Evolutionary conservation across 306 rosid genomes (phyloP).

Genomic region (Abrus precatorius): DNA sequence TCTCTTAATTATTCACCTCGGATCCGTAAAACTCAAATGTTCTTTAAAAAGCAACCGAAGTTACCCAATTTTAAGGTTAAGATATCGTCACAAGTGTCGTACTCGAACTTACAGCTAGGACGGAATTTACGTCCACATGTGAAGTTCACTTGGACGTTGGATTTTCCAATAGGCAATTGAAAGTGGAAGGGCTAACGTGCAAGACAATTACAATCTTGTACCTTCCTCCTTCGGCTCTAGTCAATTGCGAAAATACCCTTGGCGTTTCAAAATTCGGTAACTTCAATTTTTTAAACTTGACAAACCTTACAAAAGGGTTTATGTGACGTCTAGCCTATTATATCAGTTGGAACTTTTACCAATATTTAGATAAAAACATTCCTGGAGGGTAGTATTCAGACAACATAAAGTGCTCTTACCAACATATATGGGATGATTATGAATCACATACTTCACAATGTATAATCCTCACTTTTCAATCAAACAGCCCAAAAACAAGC

Average conservation of each 20-base stretch:
- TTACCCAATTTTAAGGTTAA: neutral
- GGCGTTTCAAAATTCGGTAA: neutral
- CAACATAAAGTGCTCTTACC: neutral
- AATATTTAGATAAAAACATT: neutral
- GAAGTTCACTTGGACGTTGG: conserved; percentile 17
- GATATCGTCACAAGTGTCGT: neutral
- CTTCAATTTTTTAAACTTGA: neutral
- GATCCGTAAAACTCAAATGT: conserved; percentile 33
- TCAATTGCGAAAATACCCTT: neutral
- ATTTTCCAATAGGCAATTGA: neutral
- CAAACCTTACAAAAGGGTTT: neutral
- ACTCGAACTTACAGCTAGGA: neutral
- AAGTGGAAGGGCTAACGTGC: neutral
- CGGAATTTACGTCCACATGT: conserved; percentile 26
- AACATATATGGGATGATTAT: neutral
- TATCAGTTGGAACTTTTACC: neutral
- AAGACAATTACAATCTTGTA: conserved; percentile 4
- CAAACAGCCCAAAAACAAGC: neutral
- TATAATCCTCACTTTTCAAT: conserved; percentile 23
- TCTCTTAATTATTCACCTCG: conserved; percentile 13
- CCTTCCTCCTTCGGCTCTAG: neutral
- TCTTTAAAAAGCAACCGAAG: neutral
- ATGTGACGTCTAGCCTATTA: neutral
- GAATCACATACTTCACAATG: neutral
- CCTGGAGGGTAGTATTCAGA: neutral